A percentile compares a stretch with the other conserved stretches of the same genome.
Conservation (phyloP, 805 yeast species). For the Phaffomyces thermotolerans region DNA sequence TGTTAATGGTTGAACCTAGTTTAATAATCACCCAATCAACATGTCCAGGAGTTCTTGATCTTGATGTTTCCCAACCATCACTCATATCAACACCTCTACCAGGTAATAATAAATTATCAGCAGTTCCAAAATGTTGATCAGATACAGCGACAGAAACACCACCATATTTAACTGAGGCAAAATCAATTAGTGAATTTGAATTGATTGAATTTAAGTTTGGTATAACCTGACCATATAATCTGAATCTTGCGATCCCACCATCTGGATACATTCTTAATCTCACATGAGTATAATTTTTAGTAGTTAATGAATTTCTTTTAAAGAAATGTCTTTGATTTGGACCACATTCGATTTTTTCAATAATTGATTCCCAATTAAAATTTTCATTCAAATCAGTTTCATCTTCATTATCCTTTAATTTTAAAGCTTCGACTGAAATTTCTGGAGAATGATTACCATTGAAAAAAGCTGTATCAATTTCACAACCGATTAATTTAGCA, state of each 20-base stretch:
- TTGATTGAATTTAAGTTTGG: conserved; percentile 49
- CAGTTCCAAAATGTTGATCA: conserved; percentile 93
- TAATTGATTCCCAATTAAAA: conserved; percentile 58
- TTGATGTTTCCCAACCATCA: conserved; percentile 96
- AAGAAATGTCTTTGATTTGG: conserved; percentile 86
- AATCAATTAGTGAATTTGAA: conserved; percentile 41
- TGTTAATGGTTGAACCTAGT: conserved; percentile 58
- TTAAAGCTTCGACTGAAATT: conserved; percentile 74
- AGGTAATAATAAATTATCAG: conserved; percentile 81
- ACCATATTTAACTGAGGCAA: conserved; percentile 79
- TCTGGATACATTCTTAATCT: conserved; percentile 93
- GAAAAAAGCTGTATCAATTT: conserved; percentile 90
- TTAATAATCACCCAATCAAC: conserved; percentile 87
- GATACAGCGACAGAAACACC: conserved; percentile 80
- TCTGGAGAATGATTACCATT: conserved; percentile 93
- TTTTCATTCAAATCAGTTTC: conserved; percentile 2
- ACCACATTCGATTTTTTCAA: conserved; percentile 74
- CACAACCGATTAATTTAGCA: conserved; percentile 75
- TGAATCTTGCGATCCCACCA: conserved; percentile 95
- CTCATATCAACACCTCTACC: conserved; percentile 96
- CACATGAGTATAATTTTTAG: conserved; percentile 63
- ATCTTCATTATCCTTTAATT: conserved; percentile 24
- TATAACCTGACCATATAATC: conserved; percentile 76
- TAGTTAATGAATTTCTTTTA: conserved; percentile 52
- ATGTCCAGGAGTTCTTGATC: conserved; percentile 80